Conservation (phyloP, 2,329 filamentous ascomycete species). For the Exophiala calicioides region DNA sequence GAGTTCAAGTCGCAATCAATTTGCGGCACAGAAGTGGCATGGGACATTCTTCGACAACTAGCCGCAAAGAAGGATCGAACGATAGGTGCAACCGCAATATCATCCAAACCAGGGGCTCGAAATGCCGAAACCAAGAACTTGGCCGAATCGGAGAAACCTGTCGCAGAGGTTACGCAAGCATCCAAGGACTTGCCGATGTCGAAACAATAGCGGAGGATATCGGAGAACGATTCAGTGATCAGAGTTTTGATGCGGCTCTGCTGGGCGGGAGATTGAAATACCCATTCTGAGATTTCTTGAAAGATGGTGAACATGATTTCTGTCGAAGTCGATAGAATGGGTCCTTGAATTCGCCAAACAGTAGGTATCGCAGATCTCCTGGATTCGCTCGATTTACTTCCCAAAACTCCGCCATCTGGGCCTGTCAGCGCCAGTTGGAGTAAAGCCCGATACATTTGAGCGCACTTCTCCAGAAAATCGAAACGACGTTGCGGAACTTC, state of each 20-base stretch:
- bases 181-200: constrained; percentile 66
- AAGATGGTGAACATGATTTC: constrained; percentile 78
- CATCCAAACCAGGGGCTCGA: constrained; percentile 67
- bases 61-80: constrained; percentile 67
- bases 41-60: constrained; percentile 43
- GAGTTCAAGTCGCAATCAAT: constrained; percentile 65
- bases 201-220: constrained; percentile 70
- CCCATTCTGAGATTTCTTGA: constrained; percentile 84
- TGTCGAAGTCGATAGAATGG: constrained; percentile 65
- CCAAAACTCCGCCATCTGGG: constrained; percentile 23
- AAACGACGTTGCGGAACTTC: constrained; percentile 78
- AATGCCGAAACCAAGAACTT: constrained; percentile 76
- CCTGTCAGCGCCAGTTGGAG: constrained; percentile 69
- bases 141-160: constrained; percentile 70
- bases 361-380: constrained; percentile 6
- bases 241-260: constrained; percentile 67
- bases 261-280: constrained; percentile 69
- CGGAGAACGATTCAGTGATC: constrained; percentile 70
- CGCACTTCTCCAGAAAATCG: constrained; percentile 71
- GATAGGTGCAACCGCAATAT: constrained; percentile 75
- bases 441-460: constrained; percentile 72
- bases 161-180: constrained; percentile 55
- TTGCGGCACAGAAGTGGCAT: constrained; percentile 42
- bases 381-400: background rate
- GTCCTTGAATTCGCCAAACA: constrained; percentile 55